phyloP scores from a whole-genome alignment of 257 asterid species.

The Solanum infundibuliforme region DNA sequence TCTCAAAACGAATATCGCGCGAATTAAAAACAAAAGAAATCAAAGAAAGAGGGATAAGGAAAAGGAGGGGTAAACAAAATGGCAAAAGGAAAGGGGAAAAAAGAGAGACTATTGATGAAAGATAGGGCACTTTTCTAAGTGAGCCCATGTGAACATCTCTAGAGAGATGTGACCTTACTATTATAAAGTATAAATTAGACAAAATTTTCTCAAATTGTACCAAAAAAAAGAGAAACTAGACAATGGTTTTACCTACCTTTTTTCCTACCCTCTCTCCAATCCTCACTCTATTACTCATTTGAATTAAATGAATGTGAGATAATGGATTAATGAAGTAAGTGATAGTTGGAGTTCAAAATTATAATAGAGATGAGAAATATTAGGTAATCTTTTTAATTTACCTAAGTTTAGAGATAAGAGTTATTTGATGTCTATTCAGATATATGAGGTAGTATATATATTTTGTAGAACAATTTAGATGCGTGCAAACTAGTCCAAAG shows the following conservation, averaged over 20 bases:
- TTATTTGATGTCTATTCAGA: neutral
- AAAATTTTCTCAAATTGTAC: neutral
- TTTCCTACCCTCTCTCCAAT: neutral
- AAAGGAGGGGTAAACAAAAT: neutral
- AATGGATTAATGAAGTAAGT: neutral
- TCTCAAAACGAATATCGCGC: fast-evolving
- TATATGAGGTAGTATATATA: too few relatives aligned
- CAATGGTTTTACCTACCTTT: constrained; percentile 18
- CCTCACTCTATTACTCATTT: neutral
- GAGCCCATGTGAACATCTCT: constrained; percentile 24
- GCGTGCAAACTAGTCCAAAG: neutral
- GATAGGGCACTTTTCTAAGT: neutral
- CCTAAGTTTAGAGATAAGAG: neutral
- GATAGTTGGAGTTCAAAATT: neutral
- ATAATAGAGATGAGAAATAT: neutral
- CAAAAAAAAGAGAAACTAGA: constrained; percentile 5
- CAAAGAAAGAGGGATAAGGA: neutral
- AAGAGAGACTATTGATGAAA: neutral
- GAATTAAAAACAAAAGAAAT: neutral
- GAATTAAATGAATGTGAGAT: neutral
- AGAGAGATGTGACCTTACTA: constrained; percentile 10
- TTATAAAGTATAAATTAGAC: neutral
- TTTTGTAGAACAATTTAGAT: neutral
- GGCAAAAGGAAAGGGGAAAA: neutral
- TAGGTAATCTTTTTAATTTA: too few relatives aligned